Conservation (phyloP, 1,284 basidiomycete genomes). For the Apiotrichum mycotoxinovorans region DNA sequence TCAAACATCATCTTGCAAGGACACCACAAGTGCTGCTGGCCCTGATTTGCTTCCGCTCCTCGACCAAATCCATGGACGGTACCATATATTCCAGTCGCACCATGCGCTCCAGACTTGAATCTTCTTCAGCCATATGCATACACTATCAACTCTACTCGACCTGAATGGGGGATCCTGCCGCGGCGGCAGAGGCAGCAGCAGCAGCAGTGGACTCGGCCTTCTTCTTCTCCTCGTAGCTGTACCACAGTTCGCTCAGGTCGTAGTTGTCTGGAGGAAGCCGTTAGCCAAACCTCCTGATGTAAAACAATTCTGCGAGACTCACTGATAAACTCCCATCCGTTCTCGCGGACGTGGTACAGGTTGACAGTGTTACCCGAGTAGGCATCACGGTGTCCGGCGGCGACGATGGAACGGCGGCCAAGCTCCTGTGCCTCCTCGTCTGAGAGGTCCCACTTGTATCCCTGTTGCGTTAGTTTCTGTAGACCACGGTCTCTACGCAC, state of each 20-base stretch:
- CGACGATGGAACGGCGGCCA: conserved; percentile 90
- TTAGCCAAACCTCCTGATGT: neutral
- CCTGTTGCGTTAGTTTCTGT: conserved; percentile 48
- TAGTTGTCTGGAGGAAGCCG: conserved; percentile 41
- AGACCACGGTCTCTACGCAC: conserved; percentile 21
- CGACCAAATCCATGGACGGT: neutral
- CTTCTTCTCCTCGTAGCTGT: conserved; percentile 51
- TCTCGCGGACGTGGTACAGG: conserved; percentile 89
- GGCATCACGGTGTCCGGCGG: conserved; percentile 94
- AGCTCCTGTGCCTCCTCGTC: conserved; percentile 95
- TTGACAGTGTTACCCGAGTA: conserved; percentile 97
- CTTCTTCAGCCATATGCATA: conserved; percentile 19
- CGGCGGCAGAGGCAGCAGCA: conserved; percentile 17
- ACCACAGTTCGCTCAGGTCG: conserved; percentile 51
- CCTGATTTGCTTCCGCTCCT: conserved; percentile 8
- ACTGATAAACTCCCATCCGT: conserved; percentile 93
- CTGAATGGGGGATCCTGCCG: conserved; percentile 30
- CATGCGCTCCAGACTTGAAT: neutral
- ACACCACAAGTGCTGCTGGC: too few species aligned
- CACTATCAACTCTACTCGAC: conserved; percentile 29
- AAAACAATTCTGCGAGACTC: conserved; percentile 31
- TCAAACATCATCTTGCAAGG: too few species aligned
- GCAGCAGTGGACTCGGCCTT: conserved; percentile 30
- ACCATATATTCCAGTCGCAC: neutral
- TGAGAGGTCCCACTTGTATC: conserved; percentile 88